Percentiles rank a stretch among this genome's conserved stretches.
phyloP scores from a whole-genome alignment of 768 basidiomycete genomes.

The Lactarius quietus region DNA sequence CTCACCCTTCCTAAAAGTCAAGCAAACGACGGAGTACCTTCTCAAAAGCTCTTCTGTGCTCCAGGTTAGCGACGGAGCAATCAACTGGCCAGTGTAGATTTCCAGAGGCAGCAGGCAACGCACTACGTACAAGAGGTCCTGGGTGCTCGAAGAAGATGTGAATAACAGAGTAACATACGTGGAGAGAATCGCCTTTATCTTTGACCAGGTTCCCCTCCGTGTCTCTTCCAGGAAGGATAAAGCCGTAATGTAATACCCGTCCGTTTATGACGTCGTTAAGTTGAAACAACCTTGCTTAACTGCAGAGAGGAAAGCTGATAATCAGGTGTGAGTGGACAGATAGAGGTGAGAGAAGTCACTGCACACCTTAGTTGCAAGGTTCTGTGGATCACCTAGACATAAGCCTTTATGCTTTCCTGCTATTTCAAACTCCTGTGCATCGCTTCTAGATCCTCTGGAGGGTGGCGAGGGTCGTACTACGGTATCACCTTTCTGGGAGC shows the following conservation, averaged over 20 bases:
- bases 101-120: slow-evolving; percentile 63
- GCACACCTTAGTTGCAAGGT: slow-evolving; percentile 67
- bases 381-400: slow-evolving; percentile 70
- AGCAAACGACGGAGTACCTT: slow-evolving; percentile 72
- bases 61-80: slow-evolving; percentile 47
- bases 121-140: slow-evolving; percentile 39
- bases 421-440: slow-evolving; percentile 75
- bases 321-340: slow-evolving; percentile 3
- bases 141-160: slow-evolving; percentile 8
- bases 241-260: slow-evolving; percentile 50
- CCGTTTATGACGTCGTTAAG: slow-evolving; percentile 46
- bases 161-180: slow-evolving; percentile 39
- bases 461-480: slow-evolving; percentile 61
- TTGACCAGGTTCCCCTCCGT: slow-evolving; percentile 70
- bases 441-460: slow-evolving; percentile 79
- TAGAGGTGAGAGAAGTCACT: neutral
- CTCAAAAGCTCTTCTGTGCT: slow-evolving; percentile 66
- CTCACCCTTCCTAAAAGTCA: slow-evolving; percentile 74
- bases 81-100: slow-evolving; percentile 79
- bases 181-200: slow-evolving; percentile 63
- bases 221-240: slow-evolving; percentile 57
- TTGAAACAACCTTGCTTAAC: slow-evolving; percentile 43
- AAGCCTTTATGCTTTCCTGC: slow-evolving; percentile 69
- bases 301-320: slow-evolving; percentile 51
- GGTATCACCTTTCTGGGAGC: slow-evolving; percentile 45